Percentiles rank a stretch among this genome's conserved stretches.
These are phyloP conservation scores for Coemansia umbellata DNA, from an alignment of 192 early-diverging fungal species.

Conservation along the genomic window DNA sequence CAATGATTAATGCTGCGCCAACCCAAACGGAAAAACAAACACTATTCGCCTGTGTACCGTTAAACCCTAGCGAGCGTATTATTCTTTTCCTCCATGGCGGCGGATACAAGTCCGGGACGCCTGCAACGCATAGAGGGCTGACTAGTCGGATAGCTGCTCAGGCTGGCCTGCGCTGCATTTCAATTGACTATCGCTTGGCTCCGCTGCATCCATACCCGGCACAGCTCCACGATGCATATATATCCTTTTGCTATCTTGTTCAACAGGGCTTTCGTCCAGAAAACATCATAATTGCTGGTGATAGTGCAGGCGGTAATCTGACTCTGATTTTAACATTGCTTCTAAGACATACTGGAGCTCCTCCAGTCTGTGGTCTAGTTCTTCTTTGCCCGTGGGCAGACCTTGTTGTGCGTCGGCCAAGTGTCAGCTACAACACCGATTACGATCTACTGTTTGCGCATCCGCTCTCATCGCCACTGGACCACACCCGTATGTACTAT, in stretches of 20 bases:
- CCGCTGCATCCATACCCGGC: conserved; percentile 51
- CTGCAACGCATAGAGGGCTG: conserved; percentile 50
- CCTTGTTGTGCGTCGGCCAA: conserved; percentile 12
- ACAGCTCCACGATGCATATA: conserved; percentile 60
- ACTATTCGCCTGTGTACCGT: conserved; percentile 21
- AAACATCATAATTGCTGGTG: conserved; percentile 63
- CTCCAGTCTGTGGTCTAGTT: conserved; percentile 52
- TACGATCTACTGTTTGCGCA: conserved; percentile 26
- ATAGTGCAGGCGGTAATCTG: conserved; percentile 71
- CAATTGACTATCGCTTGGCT: conserved; percentile 46
- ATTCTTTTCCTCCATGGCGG: conserved; percentile 80
- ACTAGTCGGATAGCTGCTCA: conserved; percentile 54
- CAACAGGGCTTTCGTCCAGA: conserved; percentile 55
- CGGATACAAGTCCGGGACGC: conserved; percentile 55
- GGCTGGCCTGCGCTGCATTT: conserved; percentile 26
- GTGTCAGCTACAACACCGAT: conserved; percentile 12
- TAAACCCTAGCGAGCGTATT: conserved; percentile 41
- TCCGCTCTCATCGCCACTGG: conserved; percentile 18
- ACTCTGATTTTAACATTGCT: conserved; percentile 58
- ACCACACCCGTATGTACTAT: conserved; percentile 25
- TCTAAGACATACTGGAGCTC: conserved; percentile 53
- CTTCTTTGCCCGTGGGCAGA: conserved; percentile 54
- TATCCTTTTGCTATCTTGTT: conserved; percentile 55
- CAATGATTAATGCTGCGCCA: background rate
- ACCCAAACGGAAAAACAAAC: background rate